A percentile compares a stretch with the other conserved stretches of the same genome.
phyloP scores from a whole-genome alignment of 495 filamentous ascomycete genomes.

The Neurospora sp. region DNA sequence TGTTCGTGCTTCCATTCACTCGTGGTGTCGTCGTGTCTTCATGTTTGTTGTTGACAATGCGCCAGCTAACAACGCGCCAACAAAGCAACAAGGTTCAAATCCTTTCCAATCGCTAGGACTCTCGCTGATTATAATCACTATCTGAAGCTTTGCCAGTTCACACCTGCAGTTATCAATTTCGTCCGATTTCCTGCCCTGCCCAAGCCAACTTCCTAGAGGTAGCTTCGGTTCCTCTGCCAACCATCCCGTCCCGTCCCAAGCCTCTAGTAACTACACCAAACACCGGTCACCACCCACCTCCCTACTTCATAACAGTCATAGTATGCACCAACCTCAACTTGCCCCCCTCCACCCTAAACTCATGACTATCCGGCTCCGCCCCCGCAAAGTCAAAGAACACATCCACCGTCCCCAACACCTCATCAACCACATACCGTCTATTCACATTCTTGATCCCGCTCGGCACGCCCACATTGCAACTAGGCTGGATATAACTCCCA shows the following conservation, averaged over 20 bases:
- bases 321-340: conserved; percentile 15
- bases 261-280: conserved; percentile 1
- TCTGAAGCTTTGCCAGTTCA: not conserved
- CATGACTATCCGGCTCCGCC: conserved; percentile 24
- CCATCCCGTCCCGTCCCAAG: conserved; percentile 4
- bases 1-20: not conserved
- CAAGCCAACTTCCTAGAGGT: not conserved
- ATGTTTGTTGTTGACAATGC: not conserved
- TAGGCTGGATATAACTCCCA: conserved; percentile 29
- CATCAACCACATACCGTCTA: conserved; percentile 25
- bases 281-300: not conserved
- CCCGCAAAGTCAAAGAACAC: conserved; percentile 28
- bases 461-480: conserved; percentile 29
- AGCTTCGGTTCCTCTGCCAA: not conserved
- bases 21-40: not conserved
- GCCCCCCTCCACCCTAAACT: conserved; percentile 24
- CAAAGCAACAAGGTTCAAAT: not conserved
- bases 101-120: not conserved
- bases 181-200: not conserved
- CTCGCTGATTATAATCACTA: not conserved
- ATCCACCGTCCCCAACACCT: conserved; percentile 32
- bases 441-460: conserved; percentile 18
- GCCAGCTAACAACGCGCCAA: not conserved
- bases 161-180: not conserved
- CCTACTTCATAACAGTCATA: not conserved